Conservation (phyloP, 768 basidiomycete species). For the Infundibulicybe gibba region DNA sequence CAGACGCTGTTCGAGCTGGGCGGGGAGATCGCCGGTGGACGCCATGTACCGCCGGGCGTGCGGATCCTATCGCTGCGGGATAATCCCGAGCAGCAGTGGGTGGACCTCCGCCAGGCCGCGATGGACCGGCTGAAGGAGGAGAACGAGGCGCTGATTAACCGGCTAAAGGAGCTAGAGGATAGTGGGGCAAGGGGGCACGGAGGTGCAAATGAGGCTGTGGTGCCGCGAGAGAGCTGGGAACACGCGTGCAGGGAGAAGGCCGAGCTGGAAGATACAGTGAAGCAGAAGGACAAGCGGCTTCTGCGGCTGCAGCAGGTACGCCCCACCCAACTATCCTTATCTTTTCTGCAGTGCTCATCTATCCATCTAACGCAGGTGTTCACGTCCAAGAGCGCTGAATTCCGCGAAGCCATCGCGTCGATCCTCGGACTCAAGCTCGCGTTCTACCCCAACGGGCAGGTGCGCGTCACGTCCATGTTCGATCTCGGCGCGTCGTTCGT, state of each 20-base stretch:
- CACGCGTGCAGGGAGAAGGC: slow-evolving; percentile 63
- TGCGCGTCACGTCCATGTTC: slow-evolving; percentile 87
- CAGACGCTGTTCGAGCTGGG: slow-evolving; percentile 73
- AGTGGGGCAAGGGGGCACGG: slow-evolving; percentile 18
- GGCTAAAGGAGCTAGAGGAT: slow-evolving; percentile 60
- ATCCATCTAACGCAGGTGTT: slow-evolving; percentile 54
- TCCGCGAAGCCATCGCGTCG: slow-evolving; percentile 85
- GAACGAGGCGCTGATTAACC: slow-evolving; percentile 75
- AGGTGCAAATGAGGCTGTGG: slow-evolving; percentile 34
- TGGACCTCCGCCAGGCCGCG: slow-evolving; percentile 67
- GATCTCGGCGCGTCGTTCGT: slow-evolving; percentile 86
- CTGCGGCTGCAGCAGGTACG: slow-evolving; percentile 75
- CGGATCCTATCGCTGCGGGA: slow-evolving; percentile 65
- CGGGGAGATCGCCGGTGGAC: slow-evolving; percentile 73
- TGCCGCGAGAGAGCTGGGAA: slow-evolving; percentile 82
- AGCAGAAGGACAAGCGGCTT: slow-evolving; percentile 80
- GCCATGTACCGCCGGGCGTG: slow-evolving; percentile 71
- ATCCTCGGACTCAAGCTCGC: slow-evolving; percentile 90
- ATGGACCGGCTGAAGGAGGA: slow-evolving; percentile 77
- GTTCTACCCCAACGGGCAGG: slow-evolving; percentile 88
- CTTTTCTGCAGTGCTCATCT: not conserved
- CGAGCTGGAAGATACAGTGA: slow-evolving; percentile 59
- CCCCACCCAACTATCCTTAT: slow-evolving; percentile 4
- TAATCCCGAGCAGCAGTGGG: slow-evolving; percentile 85
- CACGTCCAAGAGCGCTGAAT: slow-evolving; percentile 80